phyloP scores from a whole-genome alignment of 495 filamentous ascomycete species.

The Neurospora sp. region DNA sequence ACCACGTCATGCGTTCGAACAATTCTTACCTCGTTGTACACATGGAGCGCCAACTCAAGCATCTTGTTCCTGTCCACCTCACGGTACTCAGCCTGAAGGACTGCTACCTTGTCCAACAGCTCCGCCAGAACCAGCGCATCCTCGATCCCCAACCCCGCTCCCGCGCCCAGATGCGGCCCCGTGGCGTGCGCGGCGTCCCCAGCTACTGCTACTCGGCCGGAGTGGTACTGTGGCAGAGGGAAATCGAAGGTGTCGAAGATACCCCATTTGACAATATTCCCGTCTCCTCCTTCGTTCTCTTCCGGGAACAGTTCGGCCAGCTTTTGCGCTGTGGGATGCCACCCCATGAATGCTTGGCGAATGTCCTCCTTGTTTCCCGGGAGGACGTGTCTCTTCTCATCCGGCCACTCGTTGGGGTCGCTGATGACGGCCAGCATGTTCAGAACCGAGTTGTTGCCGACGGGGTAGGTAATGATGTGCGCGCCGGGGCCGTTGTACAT shows the following conservation, averaged over 20 bases:
- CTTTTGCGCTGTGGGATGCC: constrained; percentile 26
- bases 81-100: too few relatives aligned
- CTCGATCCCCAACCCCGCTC: constrained; percentile 46
- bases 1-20: constrained; percentile 30
- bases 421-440: constrained; percentile 33
- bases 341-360: constrained; percentile 23
- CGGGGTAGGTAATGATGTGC: constrained; percentile 31
- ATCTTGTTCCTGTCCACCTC: constrained; percentile 5
- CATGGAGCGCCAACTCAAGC: constrained; percentile 22
- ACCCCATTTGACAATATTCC: constrained; percentile 40
- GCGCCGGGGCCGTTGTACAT: constrained; percentile 35
- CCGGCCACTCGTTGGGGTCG: constrained; percentile 25
- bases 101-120: constrained; percentile 15
- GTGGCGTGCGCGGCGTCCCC: constrained; percentile 37
- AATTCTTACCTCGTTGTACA: constrained; percentile 27
- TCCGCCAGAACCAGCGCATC: constrained; percentile 38
- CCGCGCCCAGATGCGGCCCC: constrained; percentile 43
- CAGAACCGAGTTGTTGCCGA: constrained; percentile 25
- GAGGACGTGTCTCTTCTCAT: constrained; percentile 22
- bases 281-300: not conserved
- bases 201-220: constrained; percentile 34
- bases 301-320: constrained; percentile 36
- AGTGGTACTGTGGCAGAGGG: constrained; percentile 30
- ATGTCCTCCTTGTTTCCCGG: constrained; percentile 22
- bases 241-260: constrained; percentile 43